Evolutionary conservation across 305 asterid species (phyloP), one percentile per base, ranked within the genome.

Genomic region (Rubia tinctorum): DNA sequence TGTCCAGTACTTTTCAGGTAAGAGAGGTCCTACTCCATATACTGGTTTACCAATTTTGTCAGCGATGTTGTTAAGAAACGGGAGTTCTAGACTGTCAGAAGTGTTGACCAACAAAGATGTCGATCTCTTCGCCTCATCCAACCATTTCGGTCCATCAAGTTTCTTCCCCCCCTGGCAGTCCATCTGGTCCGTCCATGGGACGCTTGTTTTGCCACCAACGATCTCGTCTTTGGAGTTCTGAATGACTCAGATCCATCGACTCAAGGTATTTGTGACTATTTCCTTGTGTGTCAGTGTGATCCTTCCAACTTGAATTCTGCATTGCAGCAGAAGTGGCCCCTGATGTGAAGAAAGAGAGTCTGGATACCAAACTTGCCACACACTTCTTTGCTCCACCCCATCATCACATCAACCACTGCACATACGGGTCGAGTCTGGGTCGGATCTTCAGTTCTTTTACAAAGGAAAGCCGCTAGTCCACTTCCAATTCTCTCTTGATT

Each of bases 371-470:
- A 81, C 58, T 72, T 86, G 68, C 7, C 70, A 66, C 89, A 91
- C 3, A 86, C 77, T 47, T 83, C 87, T 8, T 77, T 80, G 80
- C 88, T 75, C 90, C 90, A 85, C 66, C 88, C 81, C 90, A 89
- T 89, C 97, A 91, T 87, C 58, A 84, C 82, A 68, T 91, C 97
- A 69, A 89, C 78, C 56, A 89, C 86, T 8, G 78, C 93, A 68
- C 90, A 89, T 20, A 73, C 56, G 71, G 90, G 88, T 69, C 83
- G 77, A 79, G 63, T 62, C 79, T 7, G 73, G 39, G 73, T 82
- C 67, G 80, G n/a, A 22, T 80, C 20, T 15, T 80, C 76, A 34
- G 42, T 30, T 65, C 86, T 85, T 4, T 67, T 74, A 0, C 77
- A 30, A 51, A 89, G 78, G 51, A 86, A 79, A 1, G 77, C 30